A percentile compares a stretch with the other conserved stretches of the same genome.
These are phyloP conservation scores for Verticillium tricorpus DNA, from an alignment of 2,329 filamentous ascomycete species.

Conservation along the genomic window DNA sequence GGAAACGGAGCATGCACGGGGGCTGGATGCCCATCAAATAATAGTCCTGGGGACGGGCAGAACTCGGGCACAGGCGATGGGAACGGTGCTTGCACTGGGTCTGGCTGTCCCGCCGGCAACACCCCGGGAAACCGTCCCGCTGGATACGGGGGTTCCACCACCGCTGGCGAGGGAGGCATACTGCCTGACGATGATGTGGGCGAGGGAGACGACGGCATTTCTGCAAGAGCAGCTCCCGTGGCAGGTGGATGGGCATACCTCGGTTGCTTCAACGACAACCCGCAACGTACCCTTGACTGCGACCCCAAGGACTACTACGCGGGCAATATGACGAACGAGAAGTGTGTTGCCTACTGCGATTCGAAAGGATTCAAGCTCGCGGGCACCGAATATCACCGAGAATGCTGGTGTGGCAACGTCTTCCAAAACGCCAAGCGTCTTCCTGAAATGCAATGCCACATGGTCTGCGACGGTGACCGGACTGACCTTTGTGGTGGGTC, in stretches of 20 bases:
- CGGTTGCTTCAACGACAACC: constrained; percentile 25
- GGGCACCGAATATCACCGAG: constrained; percentile 42
- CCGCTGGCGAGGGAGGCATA: not conserved
- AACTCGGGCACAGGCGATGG: not conserved
- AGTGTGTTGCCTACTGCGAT: constrained; percentile 43
- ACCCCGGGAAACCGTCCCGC: not conserved
- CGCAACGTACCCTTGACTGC: constrained; percentile 12
- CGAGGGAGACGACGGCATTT: not conserved
- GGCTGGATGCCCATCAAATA: not conserved
- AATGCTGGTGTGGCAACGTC: constrained; percentile 46
- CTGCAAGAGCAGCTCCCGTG: not conserved
- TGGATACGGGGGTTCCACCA: not conserved
- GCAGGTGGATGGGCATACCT: constrained; percentile 20
- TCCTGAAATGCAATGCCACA: constrained; percentile 8
- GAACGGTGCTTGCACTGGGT: not conserved
- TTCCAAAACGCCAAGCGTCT: constrained; percentile 10
- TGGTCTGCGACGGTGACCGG: constrained; percentile 7
- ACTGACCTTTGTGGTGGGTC: constrained; percentile 11
- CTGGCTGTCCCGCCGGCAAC: not conserved
- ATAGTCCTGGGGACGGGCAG: not conserved
- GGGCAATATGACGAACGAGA: constrained; percentile 41
- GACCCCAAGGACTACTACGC: constrained; percentile 19
- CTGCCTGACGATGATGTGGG: not conserved
- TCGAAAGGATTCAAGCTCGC: constrained; percentile 35
- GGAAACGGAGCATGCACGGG: not conserved